Base-by-base conservation (phyloP, 257 asterid genomes). In the Ophiorrhiza pumila region DNA sequence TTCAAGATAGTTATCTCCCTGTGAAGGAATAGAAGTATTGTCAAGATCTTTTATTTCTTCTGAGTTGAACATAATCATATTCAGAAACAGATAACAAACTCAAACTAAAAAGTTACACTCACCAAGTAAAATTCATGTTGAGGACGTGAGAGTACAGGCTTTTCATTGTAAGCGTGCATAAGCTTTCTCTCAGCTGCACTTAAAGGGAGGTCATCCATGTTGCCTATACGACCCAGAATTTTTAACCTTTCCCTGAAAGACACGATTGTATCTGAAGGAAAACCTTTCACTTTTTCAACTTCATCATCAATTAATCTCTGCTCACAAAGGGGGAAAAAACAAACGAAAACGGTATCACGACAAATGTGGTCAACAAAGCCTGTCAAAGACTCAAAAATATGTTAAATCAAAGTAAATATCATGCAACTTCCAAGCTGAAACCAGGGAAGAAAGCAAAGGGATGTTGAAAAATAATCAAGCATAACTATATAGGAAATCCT, bases 141-240 rank as follows among this genome's bases (percentile, higher is more conserved):
- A 59, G 99, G 99, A 61, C 99, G 97, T 0, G 99, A 92, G 81
- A 95, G 99, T 34, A 95, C 97, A 23, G 99, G 99, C 72, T 95
- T 95, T 78, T 95, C 98, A 68, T 90, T 91, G 84, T 89, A 95
- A 69, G 97, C 95, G 31, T 89, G 91, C 96, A 95, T 87, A 72
- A 95, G 92, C 81, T 95, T 95, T 83, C 98, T 86, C 86, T 95
- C 99, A 2, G 97, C 91, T 45, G 92, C 79, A 79, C 95, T 92
- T 77, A 92, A 65, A 27, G 96, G 98, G 65, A 90, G 90, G 69
- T 90, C 97, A 35, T 95, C 99, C 74, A 91, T 85, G 82, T 95
- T 95, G 56, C 83, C 95, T 34, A 90, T 88, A 56, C 99, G 97
- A 2, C 99, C 98, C 79, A 92, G 77, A 78, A 95, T 90, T 87